These are phyloP conservation scores for Panaeolus papilionaceus DNA, from an alignment of 768 basidiomycete genomes.

Conservation along the genomic window DNA sequence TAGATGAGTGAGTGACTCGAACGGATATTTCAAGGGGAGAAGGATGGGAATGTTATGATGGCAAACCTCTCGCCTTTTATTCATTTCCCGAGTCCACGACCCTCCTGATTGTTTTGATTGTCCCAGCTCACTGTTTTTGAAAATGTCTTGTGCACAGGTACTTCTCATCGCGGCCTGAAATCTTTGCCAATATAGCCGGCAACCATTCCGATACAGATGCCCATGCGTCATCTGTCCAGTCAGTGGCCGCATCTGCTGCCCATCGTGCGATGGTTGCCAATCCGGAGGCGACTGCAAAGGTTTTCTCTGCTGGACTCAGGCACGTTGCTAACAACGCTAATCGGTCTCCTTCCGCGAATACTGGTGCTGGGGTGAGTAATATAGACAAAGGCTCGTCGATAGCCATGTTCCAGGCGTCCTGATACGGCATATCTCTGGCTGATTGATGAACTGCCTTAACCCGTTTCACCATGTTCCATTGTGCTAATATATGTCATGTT, in stretches of 20 bases:
- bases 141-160: slow-evolving; percentile 52
- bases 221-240: slow-evolving; percentile 31
- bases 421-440: slow-evolving; percentile 10
- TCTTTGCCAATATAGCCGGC: slow-evolving; percentile 46
- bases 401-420: slow-evolving; percentile 13
- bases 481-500: slow-evolving; percentile 12
- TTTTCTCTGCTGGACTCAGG: slow-evolving; percentile 49
- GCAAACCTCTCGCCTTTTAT: slow-evolving; percentile 8
- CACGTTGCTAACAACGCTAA: slow-evolving; percentile 34
- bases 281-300: slow-evolving; percentile 46
- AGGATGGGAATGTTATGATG: slow-evolving; percentile 9
- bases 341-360: slow-evolving; percentile 38
- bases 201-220: slow-evolving; percentile 30
- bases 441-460: slow-evolving; percentile 6
- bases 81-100: slow-evolving; percentile 16
- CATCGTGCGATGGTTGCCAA: slow-evolving; percentile 51
- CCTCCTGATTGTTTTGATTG: slow-evolving; percentile 23
- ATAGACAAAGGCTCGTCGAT: slow-evolving; percentile 8
- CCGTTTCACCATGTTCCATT: neutral
- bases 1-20: slow-evolving; percentile 71
- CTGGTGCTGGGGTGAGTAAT: slow-evolving; percentile 22
- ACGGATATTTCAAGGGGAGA: neutral
- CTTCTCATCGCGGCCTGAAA: slow-evolving; percentile 74
- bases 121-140: slow-evolving; percentile 16
- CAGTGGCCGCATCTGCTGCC: slow-evolving; percentile 46